A percentile compares a stretch with the other conserved stretches of the same genome.
Evolutionary conservation across 345 rosid genomes (phyloP).

Genomic region (Camelina laxa): DNA sequence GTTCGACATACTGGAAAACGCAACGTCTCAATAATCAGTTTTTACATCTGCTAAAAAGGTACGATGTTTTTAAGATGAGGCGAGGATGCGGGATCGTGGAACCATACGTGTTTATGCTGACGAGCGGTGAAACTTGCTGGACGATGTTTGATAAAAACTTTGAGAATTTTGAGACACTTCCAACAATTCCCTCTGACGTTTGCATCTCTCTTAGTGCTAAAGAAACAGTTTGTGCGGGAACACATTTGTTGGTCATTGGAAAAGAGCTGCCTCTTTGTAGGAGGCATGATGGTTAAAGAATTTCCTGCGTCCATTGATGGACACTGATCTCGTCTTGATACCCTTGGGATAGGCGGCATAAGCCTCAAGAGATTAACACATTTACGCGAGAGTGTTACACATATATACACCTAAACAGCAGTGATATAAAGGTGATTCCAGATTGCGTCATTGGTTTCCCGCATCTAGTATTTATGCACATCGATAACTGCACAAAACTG

Average conservation of each 20-base stretch:
- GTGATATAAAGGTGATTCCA: background rate
- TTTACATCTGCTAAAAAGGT: no score
- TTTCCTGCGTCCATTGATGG: background rate
- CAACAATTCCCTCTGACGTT: slow-evolving; percentile 48
- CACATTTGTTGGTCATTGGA: slow-evolving; percentile 68
- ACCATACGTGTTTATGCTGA: slow-evolving; percentile 50
- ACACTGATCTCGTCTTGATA: background rate
- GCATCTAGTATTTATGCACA: background rate
- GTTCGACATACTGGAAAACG: no score
- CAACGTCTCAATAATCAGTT: no score
- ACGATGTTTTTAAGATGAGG: background rate
- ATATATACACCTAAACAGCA: background rate
- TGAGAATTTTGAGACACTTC: slow-evolving; percentile 53
- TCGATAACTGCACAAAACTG: background rate
- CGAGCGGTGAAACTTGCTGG: slow-evolving; percentile 59
- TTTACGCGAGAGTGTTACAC: background rate
- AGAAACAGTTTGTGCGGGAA: slow-evolving; percentile 63
- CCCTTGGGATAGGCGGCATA: background rate
- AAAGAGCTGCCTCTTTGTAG: slow-evolving; percentile 8
- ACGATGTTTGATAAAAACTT: slow-evolving; percentile 43
- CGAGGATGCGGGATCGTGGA: background rate
- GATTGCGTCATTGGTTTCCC: background rate
- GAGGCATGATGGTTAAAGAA: background rate
- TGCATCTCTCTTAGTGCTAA: no score
- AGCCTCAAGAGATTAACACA: background rate